Conservation (phyloP, 352 stramenopile species). For the Phytophthora syringae region DNA sequence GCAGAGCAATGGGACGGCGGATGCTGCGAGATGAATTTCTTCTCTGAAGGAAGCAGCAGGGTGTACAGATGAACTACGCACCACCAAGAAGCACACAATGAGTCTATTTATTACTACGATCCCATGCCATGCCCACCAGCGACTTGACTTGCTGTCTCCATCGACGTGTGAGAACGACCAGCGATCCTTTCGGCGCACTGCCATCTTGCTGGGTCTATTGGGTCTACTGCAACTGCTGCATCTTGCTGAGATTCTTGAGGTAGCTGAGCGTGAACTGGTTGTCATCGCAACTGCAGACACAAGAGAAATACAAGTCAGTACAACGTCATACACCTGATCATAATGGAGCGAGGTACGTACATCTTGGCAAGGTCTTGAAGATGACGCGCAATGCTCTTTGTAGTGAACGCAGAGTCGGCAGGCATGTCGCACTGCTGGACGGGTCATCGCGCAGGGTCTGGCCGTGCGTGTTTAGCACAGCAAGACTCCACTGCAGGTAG, state of each 20-base stretch:
- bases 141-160: background rate
- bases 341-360: slow-evolving; percentile 50
- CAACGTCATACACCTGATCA: slow-evolving; percentile 10
- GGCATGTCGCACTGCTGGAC: slow-evolving; percentile 67
- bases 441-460: slow-evolving; percentile 80
- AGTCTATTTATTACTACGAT: slow-evolving; percentile 64
- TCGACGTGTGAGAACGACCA: slow-evolving; percentile 13
- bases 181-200: slow-evolving; percentile 29
- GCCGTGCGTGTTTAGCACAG: slow-evolving; percentile 95
- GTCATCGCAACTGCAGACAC: slow-evolving; percentile 77
- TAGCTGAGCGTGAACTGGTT: slow-evolving; percentile 92
- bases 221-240: slow-evolving; percentile 50
- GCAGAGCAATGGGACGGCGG: slow-evolving; percentile 8
- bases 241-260: slow-evolving; percentile 71
- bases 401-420: slow-evolving; percentile 83
- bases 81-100: slow-evolving; percentile 31
- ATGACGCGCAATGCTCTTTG: slow-evolving; percentile 87
- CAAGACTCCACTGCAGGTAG: slow-evolving; percentile 96
- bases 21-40: slow-evolving; percentile 1
- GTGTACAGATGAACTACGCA: slow-evolving; percentile 11
- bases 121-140: slow-evolving; percentile 11
- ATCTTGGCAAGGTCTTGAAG: slow-evolving; percentile 87
- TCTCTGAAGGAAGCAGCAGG: background rate
- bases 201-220: slow-evolving; percentile 36
- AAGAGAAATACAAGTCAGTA: slow-evolving; percentile 19